Conservation (phyloP, 345 rosid genomes). For the Erysimum cheiranthoides region DNA sequence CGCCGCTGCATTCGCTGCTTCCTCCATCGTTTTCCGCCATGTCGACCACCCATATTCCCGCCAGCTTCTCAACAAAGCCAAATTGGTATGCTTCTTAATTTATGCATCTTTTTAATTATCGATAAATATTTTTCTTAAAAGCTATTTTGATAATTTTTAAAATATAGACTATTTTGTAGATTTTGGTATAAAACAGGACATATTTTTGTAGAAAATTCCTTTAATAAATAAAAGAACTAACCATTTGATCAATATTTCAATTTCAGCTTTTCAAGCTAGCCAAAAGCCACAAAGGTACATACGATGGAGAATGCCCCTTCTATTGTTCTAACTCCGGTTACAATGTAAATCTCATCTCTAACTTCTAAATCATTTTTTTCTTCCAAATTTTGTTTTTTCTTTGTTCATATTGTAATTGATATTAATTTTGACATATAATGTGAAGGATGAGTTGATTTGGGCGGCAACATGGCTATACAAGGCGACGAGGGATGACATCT, state of each 20-base stretch:
- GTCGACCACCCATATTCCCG: constrained; percentile 61
- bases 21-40: constrained; percentile 69
- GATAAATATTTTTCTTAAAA: background rate
- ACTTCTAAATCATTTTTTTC: background rate
- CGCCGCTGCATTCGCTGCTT: constrained; percentile 81
- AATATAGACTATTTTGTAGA: background rate
- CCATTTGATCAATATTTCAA: background rate
- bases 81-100: constrained; percentile 48
- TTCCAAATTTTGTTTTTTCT: background rate
- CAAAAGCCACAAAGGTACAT: constrained; percentile 70
- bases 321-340: constrained; percentile 94
- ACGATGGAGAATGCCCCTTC: constrained; percentile 95
- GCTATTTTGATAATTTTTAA: background rate
- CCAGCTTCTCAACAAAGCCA: constrained; percentile 82
- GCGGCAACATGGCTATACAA: constrained; percentile 86
- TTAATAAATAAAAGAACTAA: background rate
- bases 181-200: background rate
- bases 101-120: background rate
- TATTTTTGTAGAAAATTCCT: background rate
- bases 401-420: constrained; percentile 13
- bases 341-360: constrained; percentile 53
- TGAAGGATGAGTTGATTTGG: constrained; percentile 95
- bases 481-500: constrained; percentile 55
- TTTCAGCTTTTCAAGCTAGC: constrained; percentile 78
- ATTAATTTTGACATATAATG: background rate